A percentile compares a stretch with the other conserved stretches of the same genome.
Evolutionary conservation across 768 basidiomycete species (phyloP).

Genomic region (Lanmaoa pseudosensibilis): DNA sequence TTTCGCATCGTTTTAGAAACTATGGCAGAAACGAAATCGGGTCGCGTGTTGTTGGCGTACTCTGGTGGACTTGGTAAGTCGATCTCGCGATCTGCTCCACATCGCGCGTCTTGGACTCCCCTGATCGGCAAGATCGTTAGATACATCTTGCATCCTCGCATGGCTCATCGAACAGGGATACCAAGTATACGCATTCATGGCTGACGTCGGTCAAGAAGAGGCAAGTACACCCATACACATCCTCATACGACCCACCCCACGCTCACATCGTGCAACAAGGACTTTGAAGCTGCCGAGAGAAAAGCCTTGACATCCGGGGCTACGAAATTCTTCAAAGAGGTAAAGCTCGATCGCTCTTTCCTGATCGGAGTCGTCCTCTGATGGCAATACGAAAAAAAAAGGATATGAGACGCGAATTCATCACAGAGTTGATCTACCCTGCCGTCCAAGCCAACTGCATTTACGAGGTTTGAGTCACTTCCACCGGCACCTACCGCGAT

Average conservation of each 20-base stretch:
- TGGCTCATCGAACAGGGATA: constrained; percentile 99
- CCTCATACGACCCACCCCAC: not conserved
- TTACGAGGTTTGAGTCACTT: constrained; percentile 70
- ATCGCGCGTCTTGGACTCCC: not conserved
- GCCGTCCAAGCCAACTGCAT: constrained; percentile 98
- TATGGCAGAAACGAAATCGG: constrained; percentile 42
- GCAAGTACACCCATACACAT: constrained; percentile 37
- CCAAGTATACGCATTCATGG: constrained; percentile 97
- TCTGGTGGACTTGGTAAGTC: constrained; percentile 93
- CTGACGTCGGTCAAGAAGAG: constrained; percentile 92
- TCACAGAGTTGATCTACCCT: constrained; percentile 95
- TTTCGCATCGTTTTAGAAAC: too few relatives aligned
- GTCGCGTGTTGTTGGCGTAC: constrained; percentile 95
- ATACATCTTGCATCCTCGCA: constrained; percentile 98
- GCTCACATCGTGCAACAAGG: constrained; percentile 45
- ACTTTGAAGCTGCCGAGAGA: constrained; percentile 86
- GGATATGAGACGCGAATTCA: constrained; percentile 94
- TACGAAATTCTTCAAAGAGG: constrained; percentile 93
- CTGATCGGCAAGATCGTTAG: constrained; percentile 34
- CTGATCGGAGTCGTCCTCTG: not conserved
- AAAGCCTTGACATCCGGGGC: constrained; percentile 93
- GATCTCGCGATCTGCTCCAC: not conserved
- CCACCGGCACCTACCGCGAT: not conserved
- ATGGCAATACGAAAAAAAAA: constrained; percentile 30
- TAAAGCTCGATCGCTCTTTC: constrained; percentile 29